phyloP scores from a whole-genome alignment of 1,284 basidiomycete species.

The Wolfiporia cocos region DNA sequence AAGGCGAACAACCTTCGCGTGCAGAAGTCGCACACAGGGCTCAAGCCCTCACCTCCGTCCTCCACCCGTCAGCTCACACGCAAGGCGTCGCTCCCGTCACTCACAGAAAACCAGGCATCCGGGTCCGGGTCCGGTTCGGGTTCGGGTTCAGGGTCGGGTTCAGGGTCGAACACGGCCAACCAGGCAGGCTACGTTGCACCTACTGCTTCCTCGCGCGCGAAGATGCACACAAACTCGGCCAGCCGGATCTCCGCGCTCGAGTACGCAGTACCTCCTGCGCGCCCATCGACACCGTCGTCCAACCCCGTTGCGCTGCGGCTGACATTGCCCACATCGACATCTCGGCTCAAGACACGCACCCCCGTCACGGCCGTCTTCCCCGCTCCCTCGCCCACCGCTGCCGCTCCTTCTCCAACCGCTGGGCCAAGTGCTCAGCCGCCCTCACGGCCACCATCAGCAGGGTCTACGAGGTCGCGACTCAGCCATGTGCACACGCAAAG shows the following conservation, averaged over 20 bases:
- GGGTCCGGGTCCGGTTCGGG: slow-evolving; percentile 43
- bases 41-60: slow-evolving; percentile 67
- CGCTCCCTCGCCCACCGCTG: slow-evolving; percentile 30
- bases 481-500: slow-evolving; percentile 26
- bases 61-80: slow-evolving; percentile 55
- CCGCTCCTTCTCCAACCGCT: slow-evolving; percentile 27
- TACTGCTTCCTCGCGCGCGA: slow-evolving; percentile 74
- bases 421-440: slow-evolving; percentile 52
- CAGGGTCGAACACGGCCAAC: slow-evolving; percentile 28
- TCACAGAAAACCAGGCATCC: slow-evolving; percentile 54
- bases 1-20: slow-evolving; percentile 69
- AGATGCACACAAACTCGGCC: slow-evolving; percentile 54
- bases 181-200: slow-evolving; percentile 59
- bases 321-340: slow-evolving; percentile 76
- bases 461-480: slow-evolving; percentile 30
- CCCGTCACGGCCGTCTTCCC: slow-evolving; percentile 70
- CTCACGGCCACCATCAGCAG: slow-evolving; percentile 42
- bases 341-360: slow-evolving; percentile 65
- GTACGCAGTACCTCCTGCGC: slow-evolving; percentile 64
- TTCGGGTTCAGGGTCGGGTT: slow-evolving; percentile 50
- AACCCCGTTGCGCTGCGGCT: slow-evolving; percentile 70
- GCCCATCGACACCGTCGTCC: slow-evolving; percentile 71
- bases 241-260: slow-evolving; percentile 53
- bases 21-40: slow-evolving; percentile 74
- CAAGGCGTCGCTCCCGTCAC: slow-evolving; percentile 70